Evolutionary conservation across 202 grass and related monocot genomes (phyloP).

Genomic region (Schoenoplectus tabernaemontani): DNA sequence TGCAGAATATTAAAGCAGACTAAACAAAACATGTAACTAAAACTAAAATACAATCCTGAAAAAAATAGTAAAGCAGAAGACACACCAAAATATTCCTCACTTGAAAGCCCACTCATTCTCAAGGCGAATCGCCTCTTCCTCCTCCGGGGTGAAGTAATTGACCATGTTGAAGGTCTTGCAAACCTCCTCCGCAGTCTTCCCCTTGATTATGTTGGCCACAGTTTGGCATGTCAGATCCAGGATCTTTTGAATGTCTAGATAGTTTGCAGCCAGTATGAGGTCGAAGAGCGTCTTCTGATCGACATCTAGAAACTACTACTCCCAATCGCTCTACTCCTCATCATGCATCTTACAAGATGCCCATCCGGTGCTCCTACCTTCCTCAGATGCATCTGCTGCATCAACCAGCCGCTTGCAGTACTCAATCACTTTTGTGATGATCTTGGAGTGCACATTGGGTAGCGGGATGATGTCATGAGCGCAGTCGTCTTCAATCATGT

Average conservation of each 20-base stretch:
- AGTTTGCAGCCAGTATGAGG: conserved; percentile 29
- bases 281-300: conserved; percentile 36
- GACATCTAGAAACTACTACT: conserved; percentile 27
- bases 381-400: conserved; percentile 2
- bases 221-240: neutral
- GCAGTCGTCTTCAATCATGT: conserved; percentile 25
- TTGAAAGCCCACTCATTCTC: neutral
- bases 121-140: neutral
- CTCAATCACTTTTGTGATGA: conserved; percentile 15
- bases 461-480: conserved; percentile 7
- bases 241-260: neutral
- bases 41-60: neutral
- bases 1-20: no score
- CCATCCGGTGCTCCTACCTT: neutral
- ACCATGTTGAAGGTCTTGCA: neutral
- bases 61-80: neutral
- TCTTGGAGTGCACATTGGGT: no score
- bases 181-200: neutral
- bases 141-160: neutral
- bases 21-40: no score
- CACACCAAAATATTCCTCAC: neutral
- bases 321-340: neutral
- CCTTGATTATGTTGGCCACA: neutral
- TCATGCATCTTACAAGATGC: neutral
- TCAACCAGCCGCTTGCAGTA: conserved; percentile 35